These are phyloP conservation scores for Albophoma yamanashiensis DNA, from an alignment of 2,329 filamentous ascomycete genomes.

Conservation along the genomic window DNA sequence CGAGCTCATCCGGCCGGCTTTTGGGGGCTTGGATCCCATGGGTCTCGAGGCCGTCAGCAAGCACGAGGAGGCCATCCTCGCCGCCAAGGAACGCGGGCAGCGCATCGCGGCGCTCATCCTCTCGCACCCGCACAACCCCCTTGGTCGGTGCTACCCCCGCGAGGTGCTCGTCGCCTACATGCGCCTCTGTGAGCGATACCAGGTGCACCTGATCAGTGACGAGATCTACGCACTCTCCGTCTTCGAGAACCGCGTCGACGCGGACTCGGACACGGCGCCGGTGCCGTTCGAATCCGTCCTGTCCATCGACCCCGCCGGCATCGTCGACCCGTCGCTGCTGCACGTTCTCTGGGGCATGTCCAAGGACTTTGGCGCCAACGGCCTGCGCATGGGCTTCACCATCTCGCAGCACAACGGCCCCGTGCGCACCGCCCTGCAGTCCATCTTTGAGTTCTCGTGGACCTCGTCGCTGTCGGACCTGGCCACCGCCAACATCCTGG, in stretches of 20 bases:
- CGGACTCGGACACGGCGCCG: slow-evolving; percentile 7
- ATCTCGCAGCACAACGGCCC: slow-evolving; percentile 33
- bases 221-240: slow-evolving; percentile 41
- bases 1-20: slow-evolving; percentile 30
- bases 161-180: slow-evolving; percentile 28
- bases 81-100: slow-evolving; percentile 24
- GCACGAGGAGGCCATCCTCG: slow-evolving; percentile 33
- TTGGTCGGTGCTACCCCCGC: slow-evolving; percentile 35
- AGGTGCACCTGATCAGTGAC: slow-evolving; percentile 41
- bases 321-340: slow-evolving; percentile 37
- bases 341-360: slow-evolving; percentile 39
- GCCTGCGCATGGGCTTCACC: slow-evolving; percentile 39
- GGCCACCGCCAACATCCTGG: slow-evolving; percentile 28
- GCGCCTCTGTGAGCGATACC: slow-evolving; percentile 33
- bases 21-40: slow-evolving; percentile 32
- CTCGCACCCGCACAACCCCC: slow-evolving; percentile 40
- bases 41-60: slow-evolving; percentile 24
- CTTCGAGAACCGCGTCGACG: slow-evolving; percentile 28
- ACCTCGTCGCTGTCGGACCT: slow-evolving; percentile 32
- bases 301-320: slow-evolving; percentile 26
- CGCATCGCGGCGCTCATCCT: slow-evolving; percentile 37
- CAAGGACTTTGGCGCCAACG: slow-evolving; percentile 47
- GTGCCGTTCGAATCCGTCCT: slow-evolving; percentile 34
- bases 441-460: slow-evolving; percentile 29
- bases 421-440: slow-evolving; percentile 25